These are phyloP conservation scores for Monilinia vaccinii-corymbosi DNA, from an alignment of 2,329 filamentous ascomycete genomes.

Conservation along the genomic window DNA sequence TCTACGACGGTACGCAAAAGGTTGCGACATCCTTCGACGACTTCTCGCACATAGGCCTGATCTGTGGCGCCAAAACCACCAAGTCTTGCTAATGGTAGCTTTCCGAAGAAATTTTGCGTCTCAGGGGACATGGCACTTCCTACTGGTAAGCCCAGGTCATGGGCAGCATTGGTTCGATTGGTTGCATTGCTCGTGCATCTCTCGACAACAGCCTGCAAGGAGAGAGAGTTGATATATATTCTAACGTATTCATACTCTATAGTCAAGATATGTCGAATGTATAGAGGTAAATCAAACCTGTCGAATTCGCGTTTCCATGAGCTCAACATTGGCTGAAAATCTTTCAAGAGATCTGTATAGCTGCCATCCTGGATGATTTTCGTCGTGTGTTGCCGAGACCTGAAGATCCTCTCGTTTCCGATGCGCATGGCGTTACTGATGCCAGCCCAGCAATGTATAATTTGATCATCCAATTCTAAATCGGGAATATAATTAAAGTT, in stretches of 20 bases:
- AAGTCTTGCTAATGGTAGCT: conserved; percentile 53
- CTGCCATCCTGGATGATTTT: conserved; percentile 79
- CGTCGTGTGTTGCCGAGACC: conserved; percentile 77
- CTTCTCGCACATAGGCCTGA: conserved; percentile 65
- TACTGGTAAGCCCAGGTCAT: conserved; percentile 30
- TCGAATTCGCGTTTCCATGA: conserved; percentile 81
- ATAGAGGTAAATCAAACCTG: conserved; percentile 57
- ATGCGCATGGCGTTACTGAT: conserved; percentile 89
- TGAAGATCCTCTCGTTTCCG: conserved; percentile 82
- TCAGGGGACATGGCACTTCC: conserved; percentile 47
- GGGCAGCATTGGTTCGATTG: conserved; percentile 28
- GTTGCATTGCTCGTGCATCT: conserved; percentile 71
- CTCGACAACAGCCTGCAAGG: conserved; percentile 89
- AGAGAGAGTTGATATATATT: conserved; percentile 90
- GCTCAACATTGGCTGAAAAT: conserved; percentile 68
- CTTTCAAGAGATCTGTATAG: conserved; percentile 72
- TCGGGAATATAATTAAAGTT: conserved; percentile 59
- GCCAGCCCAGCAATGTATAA: conserved; percentile 84
- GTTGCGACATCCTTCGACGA: conserved; percentile 68
- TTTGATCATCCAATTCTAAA: conserved; percentile 57
- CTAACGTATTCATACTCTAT: conserved; percentile 96
- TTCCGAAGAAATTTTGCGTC: conserved; percentile 56
- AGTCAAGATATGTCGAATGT: conserved; percentile 65
- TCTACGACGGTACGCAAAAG: conserved; percentile 71
- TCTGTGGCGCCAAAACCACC: conserved; percentile 57